These are phyloP conservation scores for Aureobasidium sp. DNA, from an alignment of 2,329 filamentous ascomycete genomes.

Conservation along the genomic window DNA sequence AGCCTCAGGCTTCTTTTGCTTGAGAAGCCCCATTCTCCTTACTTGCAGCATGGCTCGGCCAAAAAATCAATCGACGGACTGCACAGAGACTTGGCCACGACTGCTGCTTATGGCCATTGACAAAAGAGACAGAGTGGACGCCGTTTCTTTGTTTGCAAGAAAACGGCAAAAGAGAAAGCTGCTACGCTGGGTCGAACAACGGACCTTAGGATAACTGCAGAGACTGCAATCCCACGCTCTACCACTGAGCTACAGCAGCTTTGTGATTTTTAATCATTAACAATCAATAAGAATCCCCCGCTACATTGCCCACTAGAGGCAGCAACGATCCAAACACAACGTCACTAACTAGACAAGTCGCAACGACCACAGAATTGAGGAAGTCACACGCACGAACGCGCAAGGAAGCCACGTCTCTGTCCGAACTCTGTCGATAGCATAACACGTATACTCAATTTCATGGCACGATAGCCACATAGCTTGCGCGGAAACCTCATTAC, in stretches of 20 bases:
- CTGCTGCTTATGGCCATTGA: background rate
- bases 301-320: background rate
- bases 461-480: background rate
- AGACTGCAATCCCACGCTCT: slow-evolving; percentile 12
- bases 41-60: background rate
- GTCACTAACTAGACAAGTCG: background rate
- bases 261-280: background rate
- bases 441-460: background rate
- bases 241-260: slow-evolving; percentile 13
- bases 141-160: background rate
- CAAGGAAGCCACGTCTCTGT: background rate
- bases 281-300: background rate
- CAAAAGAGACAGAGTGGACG: background rate
- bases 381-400: background rate
- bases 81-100: background rate
- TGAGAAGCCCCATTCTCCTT: background rate
- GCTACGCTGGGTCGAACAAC: slow-evolving; percentile 13
- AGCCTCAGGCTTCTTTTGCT: background rate
- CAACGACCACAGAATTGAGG: background rate
- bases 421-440: background rate
- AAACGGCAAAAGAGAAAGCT: background rate
- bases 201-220: slow-evolving; percentile 11
- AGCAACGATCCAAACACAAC: background rate
- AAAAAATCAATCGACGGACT: no score
- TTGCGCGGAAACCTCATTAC: background rate